Conservation (phyloP, 129 eudicot species). For the Chrysanthemum seticuspe region DNA sequence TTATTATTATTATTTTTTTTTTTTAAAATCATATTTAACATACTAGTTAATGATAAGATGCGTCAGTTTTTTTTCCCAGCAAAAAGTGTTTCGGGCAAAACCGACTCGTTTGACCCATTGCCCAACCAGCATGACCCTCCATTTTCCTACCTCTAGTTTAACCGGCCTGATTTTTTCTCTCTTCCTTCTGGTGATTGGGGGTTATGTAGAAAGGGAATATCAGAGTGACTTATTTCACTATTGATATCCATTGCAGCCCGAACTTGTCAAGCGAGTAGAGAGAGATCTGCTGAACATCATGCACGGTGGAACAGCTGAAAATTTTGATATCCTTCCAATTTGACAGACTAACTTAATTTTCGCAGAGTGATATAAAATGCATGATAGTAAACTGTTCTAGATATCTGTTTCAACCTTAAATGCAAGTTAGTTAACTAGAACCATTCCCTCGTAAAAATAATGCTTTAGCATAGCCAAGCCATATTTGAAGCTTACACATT, state of each 20-base stretch:
- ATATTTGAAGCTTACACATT: not conserved
- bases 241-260: conserved; percentile 61
- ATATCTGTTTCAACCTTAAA: not conserved
- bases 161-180: not conserved
- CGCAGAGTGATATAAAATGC: not conserved
- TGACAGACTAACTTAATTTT: conserved; percentile 1
- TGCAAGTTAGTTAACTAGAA: not conserved
- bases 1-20: too few relatives aligned
- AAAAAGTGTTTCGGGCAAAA: not conserved
- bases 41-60: not conserved
- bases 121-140: not conserved
- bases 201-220: not conserved
- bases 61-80: not conserved
- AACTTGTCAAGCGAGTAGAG: conserved; percentile 86
- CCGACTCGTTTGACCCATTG: not conserved
- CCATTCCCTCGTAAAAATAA: not conserved
- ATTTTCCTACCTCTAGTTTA: not conserved
- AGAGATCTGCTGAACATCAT: conserved; percentile 78
- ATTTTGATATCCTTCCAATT: conserved; percentile 65
- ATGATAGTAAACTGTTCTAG: not conserved
- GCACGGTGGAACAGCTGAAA: conserved; percentile 84
- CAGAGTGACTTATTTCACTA: conserved; percentile 10
- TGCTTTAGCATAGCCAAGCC: not conserved
- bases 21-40: not conserved
- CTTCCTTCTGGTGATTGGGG: not conserved